phyloP scores from a whole-genome alignment of 176 grass and related monocot genomes.

The Lolium rigidum region DNA sequence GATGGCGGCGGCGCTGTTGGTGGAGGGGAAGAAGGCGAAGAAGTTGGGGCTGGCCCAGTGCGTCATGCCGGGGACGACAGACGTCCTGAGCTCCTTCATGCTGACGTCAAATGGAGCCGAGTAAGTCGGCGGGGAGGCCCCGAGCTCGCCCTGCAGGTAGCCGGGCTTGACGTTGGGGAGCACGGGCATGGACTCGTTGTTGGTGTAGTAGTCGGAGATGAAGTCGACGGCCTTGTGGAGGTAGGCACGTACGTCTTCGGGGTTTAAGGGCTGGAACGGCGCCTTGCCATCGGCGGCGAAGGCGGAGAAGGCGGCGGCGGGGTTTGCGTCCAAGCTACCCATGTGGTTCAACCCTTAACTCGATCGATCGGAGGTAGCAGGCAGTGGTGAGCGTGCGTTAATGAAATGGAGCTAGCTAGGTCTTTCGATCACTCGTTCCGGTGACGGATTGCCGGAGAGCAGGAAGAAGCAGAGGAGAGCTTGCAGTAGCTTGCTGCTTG shows the following conservation, averaged over 20 bases:
- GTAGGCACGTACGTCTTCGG: neutral
- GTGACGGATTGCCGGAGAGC: neutral
- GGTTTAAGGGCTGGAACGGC: neutral
- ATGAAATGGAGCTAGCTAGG: neutral
- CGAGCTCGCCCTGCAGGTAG: neutral
- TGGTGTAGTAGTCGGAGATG: slow-evolving; percentile 13
- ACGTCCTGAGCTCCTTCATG: slow-evolving; percentile 26
- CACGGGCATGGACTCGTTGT: neutral
- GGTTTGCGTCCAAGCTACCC: slow-evolving; percentile 13
- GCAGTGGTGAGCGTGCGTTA: neutral
- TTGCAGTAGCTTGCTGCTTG: neutral
- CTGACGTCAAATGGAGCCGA: neutral
- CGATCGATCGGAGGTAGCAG: neutral
- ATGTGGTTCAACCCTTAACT: neutral
- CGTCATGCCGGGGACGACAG: slow-evolving; percentile 17
- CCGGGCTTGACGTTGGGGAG: neutral
- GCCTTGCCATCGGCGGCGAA: neutral
- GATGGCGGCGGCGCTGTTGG: slow-evolving; percentile 1
- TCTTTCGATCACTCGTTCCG: neutral
- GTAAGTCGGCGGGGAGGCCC: neutral
- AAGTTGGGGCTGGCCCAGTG: slow-evolving; percentile 30
- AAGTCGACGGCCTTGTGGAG: neutral
- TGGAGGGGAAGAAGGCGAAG: slow-evolving; percentile 22
- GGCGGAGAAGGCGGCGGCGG: neutral
- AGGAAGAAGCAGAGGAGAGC: neutral